Percentiles rank a stretch among this genome's conserved stretches.
Evolutionary conservation across 768 basidiomycete species (phyloP).

Genomic region (Psilocybe azurescens): DNA sequence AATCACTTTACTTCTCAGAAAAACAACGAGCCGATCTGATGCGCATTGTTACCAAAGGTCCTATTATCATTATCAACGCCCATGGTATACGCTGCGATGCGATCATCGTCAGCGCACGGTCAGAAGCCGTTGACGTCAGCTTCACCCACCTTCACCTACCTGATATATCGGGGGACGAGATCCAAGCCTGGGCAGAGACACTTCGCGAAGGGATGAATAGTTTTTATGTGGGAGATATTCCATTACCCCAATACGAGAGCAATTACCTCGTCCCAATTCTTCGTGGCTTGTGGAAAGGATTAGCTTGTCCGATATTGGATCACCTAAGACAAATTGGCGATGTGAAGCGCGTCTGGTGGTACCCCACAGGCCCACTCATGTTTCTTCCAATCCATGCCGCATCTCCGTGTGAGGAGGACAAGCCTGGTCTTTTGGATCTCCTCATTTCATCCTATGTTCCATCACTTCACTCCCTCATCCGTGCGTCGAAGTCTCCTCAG

Average conservation of each 20-base stretch:
- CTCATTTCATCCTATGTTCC: constrained; percentile 7
- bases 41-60: neutral
- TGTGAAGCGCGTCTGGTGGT: neutral
- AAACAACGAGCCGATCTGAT: neutral
- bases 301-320: neutral
- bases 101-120: neutral
- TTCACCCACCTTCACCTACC: neutral
- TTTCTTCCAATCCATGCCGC: constrained; percentile 11
- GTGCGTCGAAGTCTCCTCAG: constrained; percentile 1
- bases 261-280: neutral
- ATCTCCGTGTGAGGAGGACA: constrained; percentile 7
- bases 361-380: constrained; percentile 4
- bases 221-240: too few species aligned
- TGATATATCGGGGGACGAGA: neutral
- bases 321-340: neutral
- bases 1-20: neutral
- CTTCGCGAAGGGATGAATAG: neutral
- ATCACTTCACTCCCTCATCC: constrained; percentile 7
- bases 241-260: neutral
- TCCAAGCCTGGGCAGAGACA: neutral
- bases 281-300: neutral
- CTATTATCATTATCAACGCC: neutral
- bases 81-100: neutral
- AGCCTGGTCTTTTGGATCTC: neutral
- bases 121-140: neutral